Conservation (phyloP, 208 protist species). For the Lotmaria passim region DNA sequence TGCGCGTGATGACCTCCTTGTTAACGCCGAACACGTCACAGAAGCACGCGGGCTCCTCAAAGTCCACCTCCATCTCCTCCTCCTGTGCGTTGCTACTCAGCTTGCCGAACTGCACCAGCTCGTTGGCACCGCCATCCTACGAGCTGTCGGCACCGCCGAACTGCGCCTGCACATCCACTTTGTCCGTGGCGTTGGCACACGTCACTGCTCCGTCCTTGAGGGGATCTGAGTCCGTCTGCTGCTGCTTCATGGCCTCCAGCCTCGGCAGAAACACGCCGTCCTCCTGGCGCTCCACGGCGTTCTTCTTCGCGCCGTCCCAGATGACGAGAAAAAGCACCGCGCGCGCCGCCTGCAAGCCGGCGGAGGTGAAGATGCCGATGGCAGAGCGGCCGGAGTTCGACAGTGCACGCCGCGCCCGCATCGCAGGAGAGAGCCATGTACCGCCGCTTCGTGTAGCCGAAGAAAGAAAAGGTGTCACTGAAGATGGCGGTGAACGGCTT, state of each 20-base stretch:
- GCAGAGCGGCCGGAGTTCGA: constrained; percentile 36
- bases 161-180: background rate
- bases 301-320: constrained; percentile 44
- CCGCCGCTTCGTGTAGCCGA: constrained; percentile 56
- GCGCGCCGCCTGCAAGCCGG: constrained; percentile 36
- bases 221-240: background rate
- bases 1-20: too few relatives aligned
- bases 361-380: constrained; percentile 47
- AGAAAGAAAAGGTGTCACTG: constrained; percentile 44
- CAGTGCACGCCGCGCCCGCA: constrained; percentile 23
- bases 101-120: constrained; percentile 15
- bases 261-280: constrained; percentile 40
- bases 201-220: too few relatives aligned
- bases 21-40: too few relatives aligned
- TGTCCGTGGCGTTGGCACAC: too few relatives aligned
- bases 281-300: constrained; percentile 49
- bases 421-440: constrained; percentile 46
- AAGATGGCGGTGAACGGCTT: constrained; percentile 48
- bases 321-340: constrained; percentile 38
- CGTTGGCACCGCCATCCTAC: background rate
- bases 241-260: constrained; percentile 14
- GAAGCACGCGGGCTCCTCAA: too few relatives aligned
- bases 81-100: background rate
- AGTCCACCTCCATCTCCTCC: too few relatives aligned
- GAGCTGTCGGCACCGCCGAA: background rate